These are phyloP conservation scores for Solanum dulcamara DNA, from an alignment of 257 asterid species.

Conservation along the genomic window DNA sequence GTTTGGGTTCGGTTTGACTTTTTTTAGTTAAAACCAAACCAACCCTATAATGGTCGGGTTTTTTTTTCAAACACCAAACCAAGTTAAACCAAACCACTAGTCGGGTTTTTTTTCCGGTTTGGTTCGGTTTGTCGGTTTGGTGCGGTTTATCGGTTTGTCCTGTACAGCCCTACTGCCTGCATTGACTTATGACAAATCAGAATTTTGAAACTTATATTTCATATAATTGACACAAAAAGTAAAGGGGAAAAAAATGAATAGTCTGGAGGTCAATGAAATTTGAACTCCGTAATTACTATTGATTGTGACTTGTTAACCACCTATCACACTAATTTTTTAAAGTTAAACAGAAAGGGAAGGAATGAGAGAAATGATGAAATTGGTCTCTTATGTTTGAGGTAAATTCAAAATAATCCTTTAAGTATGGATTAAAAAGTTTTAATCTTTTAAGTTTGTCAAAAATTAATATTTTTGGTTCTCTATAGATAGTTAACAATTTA, in stretches of 20 bases:
- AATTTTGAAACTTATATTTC: neutral
- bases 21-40: too few species aligned
- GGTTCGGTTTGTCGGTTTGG: too few species aligned
- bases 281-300: neutral
- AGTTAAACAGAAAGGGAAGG: neutral
- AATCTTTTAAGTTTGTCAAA: neutral
- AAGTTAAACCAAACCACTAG: too few species aligned
- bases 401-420: neutral
- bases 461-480: neutral
- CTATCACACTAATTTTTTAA: neutral
- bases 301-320: neutral
- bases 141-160: too few species aligned
- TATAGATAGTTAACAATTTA: too few species aligned
- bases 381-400: neutral
- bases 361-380: neutral
- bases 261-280: neutral
- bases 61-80: too few species aligned
- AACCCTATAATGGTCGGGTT: too few species aligned
- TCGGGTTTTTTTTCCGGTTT: too few species aligned
- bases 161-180: neutral
- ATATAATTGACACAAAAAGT: neutral
- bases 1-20: too few species aligned
- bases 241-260: neutral
- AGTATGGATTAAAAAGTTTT: neutral
- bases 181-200: neutral